phyloP scores from a whole-genome alignment of 805 yeast species.

The Teunomyces barrocoloradensis region DNA sequence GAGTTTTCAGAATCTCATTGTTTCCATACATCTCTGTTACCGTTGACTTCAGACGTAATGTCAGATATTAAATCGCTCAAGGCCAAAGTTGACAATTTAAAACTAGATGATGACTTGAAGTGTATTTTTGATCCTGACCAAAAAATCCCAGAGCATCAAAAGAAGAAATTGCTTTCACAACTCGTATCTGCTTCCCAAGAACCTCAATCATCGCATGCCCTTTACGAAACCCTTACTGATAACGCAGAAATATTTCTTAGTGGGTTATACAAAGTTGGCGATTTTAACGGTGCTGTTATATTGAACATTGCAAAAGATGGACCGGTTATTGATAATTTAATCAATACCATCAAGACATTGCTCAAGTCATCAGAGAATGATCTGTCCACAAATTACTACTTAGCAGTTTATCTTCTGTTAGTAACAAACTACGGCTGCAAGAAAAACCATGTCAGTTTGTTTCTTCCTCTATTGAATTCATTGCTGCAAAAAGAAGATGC shows the following conservation, averaged over 20 bases:
- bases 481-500: constrained; percentile 9
- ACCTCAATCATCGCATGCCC: constrained; percentile 4
- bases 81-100: not conserved
- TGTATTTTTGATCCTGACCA: not conserved
- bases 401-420: constrained; percentile 18
- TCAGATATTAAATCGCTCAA: not conserved
- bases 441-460: constrained; percentile 19
- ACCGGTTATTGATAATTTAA: constrained; percentile 5
- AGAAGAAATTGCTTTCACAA: not conserved
- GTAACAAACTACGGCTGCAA: constrained; percentile 17
- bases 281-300: constrained; percentile 14
- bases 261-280: constrained; percentile 12
- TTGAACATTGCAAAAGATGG: constrained; percentile 10
- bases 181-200: constrained; percentile 5
- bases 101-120: not conserved
- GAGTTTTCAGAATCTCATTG: not conserved
- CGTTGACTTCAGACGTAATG: not conserved
- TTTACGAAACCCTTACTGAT: constrained; percentile 17
- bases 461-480: constrained; percentile 18
- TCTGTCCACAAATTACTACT: constrained; percentile 6
- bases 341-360: constrained; percentile 7
- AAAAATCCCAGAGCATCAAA: not conserved
- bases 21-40: not conserved
- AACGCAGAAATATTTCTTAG: constrained; percentile 16
- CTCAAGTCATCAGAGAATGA: constrained; percentile 1